phyloP scores from a whole-genome alignment of 768 basidiomycete genomes.

The Chalciporus sphaerocephalus region DNA sequence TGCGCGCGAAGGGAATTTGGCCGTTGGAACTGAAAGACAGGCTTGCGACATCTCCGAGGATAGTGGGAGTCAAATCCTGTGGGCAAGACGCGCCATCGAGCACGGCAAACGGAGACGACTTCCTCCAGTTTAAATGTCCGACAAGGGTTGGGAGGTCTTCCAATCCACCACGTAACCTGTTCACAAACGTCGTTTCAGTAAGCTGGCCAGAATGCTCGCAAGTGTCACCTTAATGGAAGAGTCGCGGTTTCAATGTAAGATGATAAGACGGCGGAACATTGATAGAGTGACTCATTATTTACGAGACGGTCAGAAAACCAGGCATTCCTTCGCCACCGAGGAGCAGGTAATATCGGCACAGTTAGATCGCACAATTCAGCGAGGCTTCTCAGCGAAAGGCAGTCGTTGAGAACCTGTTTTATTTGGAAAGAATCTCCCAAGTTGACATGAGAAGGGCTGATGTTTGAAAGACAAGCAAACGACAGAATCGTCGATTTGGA shows the following conservation, averaged over 20 bases:
- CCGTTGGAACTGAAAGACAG: constrained; percentile 36
- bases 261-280: constrained; percentile 55
- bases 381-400: constrained; percentile 50
- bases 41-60: constrained; percentile 32
- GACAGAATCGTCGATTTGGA: constrained; percentile 54
- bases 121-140: constrained; percentile 50
- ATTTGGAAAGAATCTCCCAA: constrained; percentile 36
- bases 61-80: constrained; percentile 25
- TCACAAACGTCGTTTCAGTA: not conserved
- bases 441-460: constrained; percentile 31
- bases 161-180: constrained; percentile 33
- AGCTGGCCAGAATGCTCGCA: not conserved
- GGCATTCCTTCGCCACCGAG: constrained; percentile 37
- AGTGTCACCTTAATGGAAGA: constrained; percentile 51
- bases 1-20: constrained; percentile 35
- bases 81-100: constrained; percentile 53
- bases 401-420: constrained; percentile 56
- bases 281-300: constrained; percentile 36
- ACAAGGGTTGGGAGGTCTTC: constrained; percentile 44
- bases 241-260: constrained; percentile 56
- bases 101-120: constrained; percentile 49
- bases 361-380: constrained; percentile 46
- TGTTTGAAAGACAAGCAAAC: constrained; percentile 55
- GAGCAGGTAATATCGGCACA: constrained; percentile 47
- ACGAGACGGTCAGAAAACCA: constrained; percentile 23